Evolutionary conservation across 768 basidiomycete genomes (phyloP), one percentile per base, ranked within the genome.

Genomic region (Podaxis rugospora): DNA sequence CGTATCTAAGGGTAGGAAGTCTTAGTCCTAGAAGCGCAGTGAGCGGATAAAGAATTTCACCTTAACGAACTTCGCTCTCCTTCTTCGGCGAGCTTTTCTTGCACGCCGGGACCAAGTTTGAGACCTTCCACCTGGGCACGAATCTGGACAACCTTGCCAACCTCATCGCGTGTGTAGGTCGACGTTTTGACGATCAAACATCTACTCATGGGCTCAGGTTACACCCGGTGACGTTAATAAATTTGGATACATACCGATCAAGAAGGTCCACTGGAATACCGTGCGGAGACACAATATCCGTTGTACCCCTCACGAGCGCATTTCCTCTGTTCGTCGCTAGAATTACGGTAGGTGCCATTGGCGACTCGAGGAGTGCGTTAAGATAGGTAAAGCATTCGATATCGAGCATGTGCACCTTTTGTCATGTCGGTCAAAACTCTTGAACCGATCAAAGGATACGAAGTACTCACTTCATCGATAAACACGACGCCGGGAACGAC

Each of bases 371-470:
- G 7, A 98, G 83, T 10, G 94, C 89, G 73, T 98, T 98, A 39
- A 99, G 84, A 76, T 96, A 99, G 4, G 97, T 98, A 79, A 98
- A 99, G 73, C 95, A 98, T 73, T 99, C 97, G 68, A 98, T 95
- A 72, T 99, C 97, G 62, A 99, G 87, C 96, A 98, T 98, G 76
- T 99, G 97, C 23, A 98, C 96, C 95, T 97, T 58, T 13, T 36
- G 42, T 66, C 55, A 68, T 40, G 44, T 57, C 39, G 55, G 51
- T 46, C 18, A 42, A 23, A 35, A 39, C 35, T 42, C 51, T 27
- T 63, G 23, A 9, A 32, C 32, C 32, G 32, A 47, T 35, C 21
- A 51, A 53, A 59, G 42, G 27, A 9, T n/a, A 51, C 23, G 40
- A 54, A 36, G 53, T 28, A 69, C 83, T 61, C 66, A 97, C 96